Evolutionary conservation across 2,329 filamentous ascomycete species (phyloP).

Genomic region (Lachnum nothofagi): DNA sequence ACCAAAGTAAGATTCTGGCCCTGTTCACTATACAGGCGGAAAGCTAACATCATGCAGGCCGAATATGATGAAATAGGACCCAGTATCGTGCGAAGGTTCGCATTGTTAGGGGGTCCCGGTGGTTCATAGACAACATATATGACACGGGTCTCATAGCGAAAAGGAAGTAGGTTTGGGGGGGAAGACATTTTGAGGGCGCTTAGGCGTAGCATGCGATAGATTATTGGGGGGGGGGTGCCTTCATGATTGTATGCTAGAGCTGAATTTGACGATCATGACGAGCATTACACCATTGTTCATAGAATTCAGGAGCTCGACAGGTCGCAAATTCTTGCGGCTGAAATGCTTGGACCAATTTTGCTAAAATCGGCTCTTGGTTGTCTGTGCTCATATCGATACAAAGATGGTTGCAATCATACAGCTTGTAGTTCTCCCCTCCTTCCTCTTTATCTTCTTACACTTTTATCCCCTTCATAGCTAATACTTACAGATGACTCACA

Average conservation of each 20-base stretch:
- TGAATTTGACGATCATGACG: background rate
- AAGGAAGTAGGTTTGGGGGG: background rate
- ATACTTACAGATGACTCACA: no score
- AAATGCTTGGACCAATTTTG: no score
- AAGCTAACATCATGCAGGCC: slow-evolving; percentile 6
- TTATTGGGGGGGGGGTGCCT: background rate
- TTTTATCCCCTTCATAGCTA: no score
- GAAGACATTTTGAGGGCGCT: background rate
- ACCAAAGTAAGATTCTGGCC: slow-evolving; percentile 64
- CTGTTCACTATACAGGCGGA: background rate
- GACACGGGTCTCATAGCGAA: no score
- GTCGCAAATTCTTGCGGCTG: no score
- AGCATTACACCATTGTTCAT: background rate
- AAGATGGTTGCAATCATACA: no score
- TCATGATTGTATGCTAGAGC: background rate
- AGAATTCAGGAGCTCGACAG: no score
- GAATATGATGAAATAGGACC: slow-evolving; percentile 26
- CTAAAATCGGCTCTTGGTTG: no score
- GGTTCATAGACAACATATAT: slow-evolving; percentile 65
- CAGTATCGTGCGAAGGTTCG: slow-evolving; percentile 84
- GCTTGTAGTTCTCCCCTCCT: no score
- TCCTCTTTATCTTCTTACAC: no score
- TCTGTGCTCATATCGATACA: no score
- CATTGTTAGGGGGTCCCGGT: slow-evolving; percentile 85
- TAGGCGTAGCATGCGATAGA: background rate